Conservation (phyloP, 352 stramenopile species). For the Pythium oligandrum region DNA sequence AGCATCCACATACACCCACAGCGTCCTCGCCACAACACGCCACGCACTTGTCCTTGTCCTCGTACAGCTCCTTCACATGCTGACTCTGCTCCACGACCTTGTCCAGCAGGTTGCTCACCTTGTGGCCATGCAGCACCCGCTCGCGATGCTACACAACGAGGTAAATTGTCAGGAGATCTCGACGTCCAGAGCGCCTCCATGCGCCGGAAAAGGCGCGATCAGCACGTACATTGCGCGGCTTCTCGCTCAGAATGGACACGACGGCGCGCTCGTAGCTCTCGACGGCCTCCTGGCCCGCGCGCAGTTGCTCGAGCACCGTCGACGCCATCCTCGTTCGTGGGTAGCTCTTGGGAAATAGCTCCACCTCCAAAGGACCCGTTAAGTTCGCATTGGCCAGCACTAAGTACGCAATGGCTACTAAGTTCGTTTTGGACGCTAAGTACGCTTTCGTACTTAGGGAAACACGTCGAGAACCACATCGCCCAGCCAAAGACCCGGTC, state of each 20-base stretch:
- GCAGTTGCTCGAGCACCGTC: constrained; percentile 80
- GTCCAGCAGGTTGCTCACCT: constrained; percentile 78
- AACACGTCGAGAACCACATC: no score
- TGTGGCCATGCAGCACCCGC: constrained; percentile 78
- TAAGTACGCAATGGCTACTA: no score
- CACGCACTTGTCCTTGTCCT: constrained; percentile 75
- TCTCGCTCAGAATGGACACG: constrained; percentile 67
- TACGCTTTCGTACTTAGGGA: no score
- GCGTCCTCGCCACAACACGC: no score
- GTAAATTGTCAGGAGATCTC: neutral
- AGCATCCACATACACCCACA: neutral
- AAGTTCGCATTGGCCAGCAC: no score
- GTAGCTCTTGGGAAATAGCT: no score
- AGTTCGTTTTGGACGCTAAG: no score
- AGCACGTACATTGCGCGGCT: constrained; percentile 71
- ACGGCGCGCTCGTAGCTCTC: constrained; percentile 72
- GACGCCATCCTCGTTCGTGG: constrained; percentile 54
- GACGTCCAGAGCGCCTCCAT: no score
- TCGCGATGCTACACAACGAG: constrained; percentile 48
- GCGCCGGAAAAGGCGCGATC: no score
- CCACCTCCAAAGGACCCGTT: no score
- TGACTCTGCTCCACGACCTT: constrained; percentile 60
- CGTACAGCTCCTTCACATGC: constrained; percentile 75
- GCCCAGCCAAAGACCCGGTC: no score
- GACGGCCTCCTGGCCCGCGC: constrained; percentile 75